Conservation (phyloP, 1,139 yeast species). For the Casaregolazyma lundiana region DNA sequence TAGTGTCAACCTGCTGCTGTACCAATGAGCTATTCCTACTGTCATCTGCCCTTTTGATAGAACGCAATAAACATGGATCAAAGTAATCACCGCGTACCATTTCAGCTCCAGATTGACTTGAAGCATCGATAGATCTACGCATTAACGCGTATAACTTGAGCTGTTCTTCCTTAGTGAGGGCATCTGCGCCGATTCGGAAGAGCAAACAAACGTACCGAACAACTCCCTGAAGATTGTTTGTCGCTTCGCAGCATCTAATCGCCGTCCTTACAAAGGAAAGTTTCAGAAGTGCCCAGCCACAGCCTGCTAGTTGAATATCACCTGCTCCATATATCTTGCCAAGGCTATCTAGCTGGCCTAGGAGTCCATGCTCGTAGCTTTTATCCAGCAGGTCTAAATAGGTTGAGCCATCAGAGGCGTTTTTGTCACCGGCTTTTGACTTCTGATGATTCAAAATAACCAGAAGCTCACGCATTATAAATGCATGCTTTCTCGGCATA, state of each 20-base stretch:
- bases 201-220: conserved; percentile 48
- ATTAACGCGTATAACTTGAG: conserved; percentile 29
- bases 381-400: conserved; percentile 11
- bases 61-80: conserved; percentile 66
- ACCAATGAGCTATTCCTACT: conserved; percentile 3
- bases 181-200: conserved; percentile 50
- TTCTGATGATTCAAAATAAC: conserved; percentile 43
- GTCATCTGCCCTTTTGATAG: conserved; percentile 34
- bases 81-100: conserved; percentile 46
- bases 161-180: conserved; percentile 50
- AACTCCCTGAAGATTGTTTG: conserved; percentile 45
- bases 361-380: conserved; percentile 14
- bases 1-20: conserved; percentile 3
- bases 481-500: conserved; percentile 61
- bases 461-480: conserved; percentile 59
- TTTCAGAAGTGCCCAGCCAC: conserved; percentile 57
- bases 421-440: not conserved
- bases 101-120: conserved; percentile 29
- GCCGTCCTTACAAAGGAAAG: conserved; percentile 55
- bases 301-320: conserved; percentile 26
- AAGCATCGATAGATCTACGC: conserved; percentile 28
- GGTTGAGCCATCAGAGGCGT: not conserved
- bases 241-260: conserved; percentile 48
- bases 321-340: conserved; percentile 32
- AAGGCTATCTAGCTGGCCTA: conserved; percentile 30